These are phyloP conservation scores for Scorias spongiosa DNA, from an alignment of 2,329 filamentous ascomycete species.

Conservation along the genomic window DNA sequence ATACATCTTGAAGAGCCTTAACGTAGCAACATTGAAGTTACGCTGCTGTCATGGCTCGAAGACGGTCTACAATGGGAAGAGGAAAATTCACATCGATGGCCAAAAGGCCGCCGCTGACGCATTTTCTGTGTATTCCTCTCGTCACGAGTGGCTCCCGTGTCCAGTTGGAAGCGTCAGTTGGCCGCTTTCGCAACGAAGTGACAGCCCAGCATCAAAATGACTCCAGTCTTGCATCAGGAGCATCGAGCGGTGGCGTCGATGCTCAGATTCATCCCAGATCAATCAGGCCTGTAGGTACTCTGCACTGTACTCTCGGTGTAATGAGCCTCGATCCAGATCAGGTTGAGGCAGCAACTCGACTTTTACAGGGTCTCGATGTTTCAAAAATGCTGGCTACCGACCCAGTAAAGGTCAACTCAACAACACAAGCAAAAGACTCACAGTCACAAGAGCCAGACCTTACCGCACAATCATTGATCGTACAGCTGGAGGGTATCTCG, in stretches of 20 bases:
- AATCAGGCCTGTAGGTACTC: conserved; percentile 59
- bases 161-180: conserved; percentile 49
- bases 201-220: conserved; percentile 1
- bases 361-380: conserved; percentile 19
- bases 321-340: conserved; percentile 52
- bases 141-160: conserved; percentile 43
- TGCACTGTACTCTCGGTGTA: conserved; percentile 78
- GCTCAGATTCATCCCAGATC: conserved; percentile 32
- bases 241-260: neutral
- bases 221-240: neutral
- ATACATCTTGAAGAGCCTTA: no score
- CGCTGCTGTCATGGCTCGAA: no score
- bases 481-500: conserved; percentile 35
- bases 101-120: conserved; percentile 42
- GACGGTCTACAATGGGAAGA: no score
- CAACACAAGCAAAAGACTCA: neutral
- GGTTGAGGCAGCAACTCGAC: conserved; percentile 31
- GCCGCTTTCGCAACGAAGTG: conserved; percentile 46
- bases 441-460: neutral
- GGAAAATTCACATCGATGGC: neutral
- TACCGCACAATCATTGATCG: conserved; percentile 10
- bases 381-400: conserved; percentile 5
- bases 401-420: no score
- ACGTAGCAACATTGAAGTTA: no score
- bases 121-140: conserved; percentile 65